Evolutionary conservation across 495 filamentous ascomycete genomes (phyloP), one percentile per base, ranked within the genome.

Genomic region (Aspergillus incahuasiensis): DNA sequence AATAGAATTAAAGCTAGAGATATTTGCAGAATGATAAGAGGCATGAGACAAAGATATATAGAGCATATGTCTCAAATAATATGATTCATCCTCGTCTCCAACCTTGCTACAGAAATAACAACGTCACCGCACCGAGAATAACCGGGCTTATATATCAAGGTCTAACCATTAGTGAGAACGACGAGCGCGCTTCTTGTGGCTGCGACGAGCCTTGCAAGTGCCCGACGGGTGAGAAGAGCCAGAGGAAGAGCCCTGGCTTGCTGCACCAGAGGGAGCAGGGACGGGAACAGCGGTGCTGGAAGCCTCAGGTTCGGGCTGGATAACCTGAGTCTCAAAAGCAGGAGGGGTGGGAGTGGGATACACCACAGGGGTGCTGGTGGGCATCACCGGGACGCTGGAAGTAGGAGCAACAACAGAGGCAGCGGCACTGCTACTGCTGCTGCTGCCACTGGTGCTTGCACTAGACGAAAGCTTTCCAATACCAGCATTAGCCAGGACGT

Each of bases 401-500:
- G 32, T 32, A 25, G 48, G 38, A 52, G 30, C 45, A 50, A 19
- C 25, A 28, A 8, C 25, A 8, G 25, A 3, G 25, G 25, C 25
- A 8, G 4, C n/a, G n/a, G n/a, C n/a, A n/a, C n/a, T n/a, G n/a
- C n/a, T 52, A 57, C 20, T 43, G 30, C 45, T 56, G 46, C 55
- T 53, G 48, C 52, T 55, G n/a, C 49, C 49, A 20, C 44, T 25
- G 42, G 56, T 58, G 35, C 38, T 40, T 40, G 15, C 38, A 18
- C 38, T 40, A 18, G 48, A 24, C 3, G 48, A 50, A 16, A 69
- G 49, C 58, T 70, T 70, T 8, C 68, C 65, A 11, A 68, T 41
- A 55, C 68, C 68, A 6, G 68, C 68, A 25, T 68, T 64, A 12
- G 58, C 52, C 15, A 63, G 52, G 46, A 70, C 68, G 9, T 60